These are phyloP conservation scores for Coffea humblotiana DNA, from an alignment of 305 asterid species.

Conservation along the genomic window DNA sequence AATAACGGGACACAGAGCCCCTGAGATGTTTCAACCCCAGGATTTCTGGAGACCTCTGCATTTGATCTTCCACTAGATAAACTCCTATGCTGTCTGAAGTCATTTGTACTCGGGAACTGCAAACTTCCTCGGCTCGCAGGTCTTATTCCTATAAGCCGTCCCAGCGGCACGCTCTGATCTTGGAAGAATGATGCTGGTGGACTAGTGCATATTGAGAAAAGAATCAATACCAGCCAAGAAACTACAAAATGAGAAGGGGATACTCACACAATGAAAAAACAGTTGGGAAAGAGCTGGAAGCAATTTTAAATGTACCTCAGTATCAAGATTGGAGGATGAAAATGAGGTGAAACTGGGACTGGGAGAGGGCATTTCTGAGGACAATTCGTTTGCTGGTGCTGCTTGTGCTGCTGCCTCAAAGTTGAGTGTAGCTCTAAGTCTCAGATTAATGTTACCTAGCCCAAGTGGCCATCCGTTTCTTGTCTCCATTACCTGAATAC, in stretches of 20 bases:
- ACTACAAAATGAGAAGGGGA: neutral
- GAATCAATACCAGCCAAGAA: neutral
- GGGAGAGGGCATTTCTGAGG: slow-evolving; percentile 27
- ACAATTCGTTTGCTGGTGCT: slow-evolving; percentile 21
- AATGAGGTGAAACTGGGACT: slow-evolving; percentile 64
- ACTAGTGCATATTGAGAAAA: slow-evolving; percentile 31
- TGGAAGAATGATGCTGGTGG: slow-evolving; percentile 69
- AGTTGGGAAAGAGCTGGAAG: neutral
- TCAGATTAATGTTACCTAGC: slow-evolving; percentile 48
- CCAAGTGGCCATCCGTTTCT: slow-evolving; percentile 72
- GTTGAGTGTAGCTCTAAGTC: slow-evolving; percentile 25
- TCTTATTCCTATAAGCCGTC: slow-evolving; percentile 58
- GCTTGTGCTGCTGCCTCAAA: slow-evolving; percentile 18
- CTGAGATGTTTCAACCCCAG: slow-evolving; percentile 23
- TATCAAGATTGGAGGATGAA: slow-evolving; percentile 71
- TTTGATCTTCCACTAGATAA: slow-evolving; percentile 15
- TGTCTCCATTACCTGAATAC: slow-evolving; percentile 9
- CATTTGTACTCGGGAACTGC: slow-evolving; percentile 15
- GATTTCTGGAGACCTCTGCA: slow-evolving; percentile 17
- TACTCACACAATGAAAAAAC: neutral
- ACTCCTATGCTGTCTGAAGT: slow-evolving; percentile 13
- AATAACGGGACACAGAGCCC: slow-evolving; percentile 54
- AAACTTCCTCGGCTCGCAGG: slow-evolving; percentile 31
- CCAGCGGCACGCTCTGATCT: slow-evolving; percentile 59
- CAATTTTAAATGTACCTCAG: slow-evolving; percentile 42